A percentile compares a stretch with the other conserved stretches of the same genome.
These are phyloP conservation scores for Teunomyces stri DNA, from an alignment of 805 yeast genomes.

Conservation along the genomic window DNA sequence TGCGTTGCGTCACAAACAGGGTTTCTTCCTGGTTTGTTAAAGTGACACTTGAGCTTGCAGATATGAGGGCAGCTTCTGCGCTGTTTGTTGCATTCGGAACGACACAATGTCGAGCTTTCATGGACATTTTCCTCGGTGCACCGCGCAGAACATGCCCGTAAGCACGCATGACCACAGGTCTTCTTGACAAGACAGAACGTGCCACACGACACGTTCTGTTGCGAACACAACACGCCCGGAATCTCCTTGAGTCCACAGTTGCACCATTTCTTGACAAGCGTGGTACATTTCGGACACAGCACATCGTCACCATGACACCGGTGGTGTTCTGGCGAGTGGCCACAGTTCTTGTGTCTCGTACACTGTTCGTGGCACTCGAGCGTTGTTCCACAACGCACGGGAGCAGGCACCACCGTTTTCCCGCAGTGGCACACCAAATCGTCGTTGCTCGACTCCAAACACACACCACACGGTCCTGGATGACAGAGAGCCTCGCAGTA, in stretches of 20 bases:
- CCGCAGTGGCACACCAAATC: constrained; percentile 84
- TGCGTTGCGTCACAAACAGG: constrained; percentile 48
- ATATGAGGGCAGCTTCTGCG: constrained; percentile 64
- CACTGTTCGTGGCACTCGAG: constrained; percentile 68
- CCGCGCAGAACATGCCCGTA: constrained; percentile 55
- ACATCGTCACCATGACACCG: constrained; percentile 67
- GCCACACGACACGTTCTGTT: constrained; percentile 64
- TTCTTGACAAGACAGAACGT: constrained; percentile 29
- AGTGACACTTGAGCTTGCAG: constrained; percentile 67
- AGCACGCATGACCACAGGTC: constrained; percentile 46
- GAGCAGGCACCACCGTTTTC: constrained; percentile 71
- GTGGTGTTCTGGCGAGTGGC: constrained; percentile 69
- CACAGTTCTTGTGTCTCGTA: constrained; percentile 57
- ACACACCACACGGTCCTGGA: constrained; percentile 75
- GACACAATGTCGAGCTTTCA: constrained; percentile 48
- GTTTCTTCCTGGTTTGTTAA: constrained; percentile 31
- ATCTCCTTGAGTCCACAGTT: constrained; percentile 58
- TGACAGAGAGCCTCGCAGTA: constrained; percentile 71
- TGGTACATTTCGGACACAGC: constrained; percentile 76
- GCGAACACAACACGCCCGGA: constrained; percentile 68
- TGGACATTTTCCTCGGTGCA: constrained; percentile 63
- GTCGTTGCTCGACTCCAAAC: constrained; percentile 75
- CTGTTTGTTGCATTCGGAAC: constrained; percentile 52
- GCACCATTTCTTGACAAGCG: constrained; percentile 52
- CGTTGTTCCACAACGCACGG: constrained; percentile 78